Percentiles rank a stretch among this genome's conserved stretches.
These are phyloP conservation scores for Erysimum cheiri DNA, from an alignment of 441 rosid genomes.

Conservation along the genomic window DNA sequence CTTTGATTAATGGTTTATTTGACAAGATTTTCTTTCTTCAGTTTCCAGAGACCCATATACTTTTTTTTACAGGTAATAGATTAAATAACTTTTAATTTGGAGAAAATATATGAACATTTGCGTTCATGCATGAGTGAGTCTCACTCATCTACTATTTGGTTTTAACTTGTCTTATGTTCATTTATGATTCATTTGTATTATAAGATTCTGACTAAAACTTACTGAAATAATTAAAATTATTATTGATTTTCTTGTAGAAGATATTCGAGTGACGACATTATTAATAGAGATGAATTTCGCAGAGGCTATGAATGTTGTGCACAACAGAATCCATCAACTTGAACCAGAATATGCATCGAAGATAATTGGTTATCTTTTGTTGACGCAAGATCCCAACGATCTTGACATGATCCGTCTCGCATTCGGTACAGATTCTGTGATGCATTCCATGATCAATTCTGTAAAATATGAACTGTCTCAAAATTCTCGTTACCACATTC, in stretches of 20 bases:
- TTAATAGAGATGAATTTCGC: conserved; percentile 66
- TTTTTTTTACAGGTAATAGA: not conserved
- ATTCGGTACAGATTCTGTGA: conserved; percentile 67
- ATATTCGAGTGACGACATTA: conserved; percentile 40
- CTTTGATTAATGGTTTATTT: conserved; percentile 8
- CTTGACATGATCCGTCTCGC: conserved; percentile 86
- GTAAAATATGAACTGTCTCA: conserved; percentile 63
- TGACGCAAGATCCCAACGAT: conserved; percentile 74
- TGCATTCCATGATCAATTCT: conserved; percentile 60
- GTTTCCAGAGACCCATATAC: not conserved
- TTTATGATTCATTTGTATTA: not conserved
- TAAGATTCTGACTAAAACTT: not conserved
- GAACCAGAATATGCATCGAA: conserved; percentile 82
- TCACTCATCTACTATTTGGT: not conserved
- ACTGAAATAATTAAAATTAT: not conserved
- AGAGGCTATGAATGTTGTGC: conserved; percentile 75
- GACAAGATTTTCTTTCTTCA: not conserved
- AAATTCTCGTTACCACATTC: conserved; percentile 39
- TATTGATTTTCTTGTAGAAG: conserved; percentile 10
- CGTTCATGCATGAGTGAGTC: not conserved
- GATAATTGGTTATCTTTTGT: conserved; percentile 75
- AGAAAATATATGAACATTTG: not conserved
- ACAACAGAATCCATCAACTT: conserved; percentile 71
- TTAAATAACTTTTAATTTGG: not conserved
- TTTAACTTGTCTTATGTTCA: not conserved